Base-by-base conservation (phyloP, 139 green algal species). In the Bryopsis sp. region DNA sequence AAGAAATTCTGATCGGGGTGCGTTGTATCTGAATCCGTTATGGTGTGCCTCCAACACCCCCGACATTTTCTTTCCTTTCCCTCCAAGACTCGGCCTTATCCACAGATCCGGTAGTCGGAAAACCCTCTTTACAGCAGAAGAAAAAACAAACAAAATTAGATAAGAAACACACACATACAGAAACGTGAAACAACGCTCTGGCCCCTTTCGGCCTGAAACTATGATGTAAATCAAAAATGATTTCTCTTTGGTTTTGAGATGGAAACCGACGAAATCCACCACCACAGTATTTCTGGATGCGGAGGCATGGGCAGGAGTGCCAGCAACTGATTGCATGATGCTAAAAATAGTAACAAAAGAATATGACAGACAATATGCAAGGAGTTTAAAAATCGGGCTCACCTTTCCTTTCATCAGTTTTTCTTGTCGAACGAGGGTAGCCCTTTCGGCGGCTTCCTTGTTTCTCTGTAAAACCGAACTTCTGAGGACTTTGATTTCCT, bases 11-110 rank as follows among this genome's bases (percentile, higher is more conserved):
- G 81, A 84, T 70, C 87, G 89, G 29, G 86, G 86, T 36, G 77
- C 85, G n/a, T 71, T 64, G 75, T 97, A 99, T 35, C 93, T 79
- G 86, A 99, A 97, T 47, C 94, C 94, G 65, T 99, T 99, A 24
- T 79, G 72, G 74, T 99, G 94, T 22, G 88, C 89, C 76, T 98
- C 92, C 68, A 99, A 82, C 2, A 78, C 84, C 2, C 94, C 94
- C 0, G 91, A 84, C 43, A 93, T 74, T 79, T 97, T 97, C 64
- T 88, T 82, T 1, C 94, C 94, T 72, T 93, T 90, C 47, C 89
- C 88, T 4, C 84, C 89, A 67, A 96, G 88, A 0, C 72, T 82
- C 0, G 94, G 94, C 11, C 90, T 80, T 38, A 98, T 89, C 93
- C 93, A 99, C 47, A 97, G 76, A 67, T 98, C 94, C 2, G 81